These are phyloP conservation scores for Arthrocladium fulminans DNA, from an alignment of 2,329 filamentous ascomycete species.

Conservation along the genomic window DNA sequence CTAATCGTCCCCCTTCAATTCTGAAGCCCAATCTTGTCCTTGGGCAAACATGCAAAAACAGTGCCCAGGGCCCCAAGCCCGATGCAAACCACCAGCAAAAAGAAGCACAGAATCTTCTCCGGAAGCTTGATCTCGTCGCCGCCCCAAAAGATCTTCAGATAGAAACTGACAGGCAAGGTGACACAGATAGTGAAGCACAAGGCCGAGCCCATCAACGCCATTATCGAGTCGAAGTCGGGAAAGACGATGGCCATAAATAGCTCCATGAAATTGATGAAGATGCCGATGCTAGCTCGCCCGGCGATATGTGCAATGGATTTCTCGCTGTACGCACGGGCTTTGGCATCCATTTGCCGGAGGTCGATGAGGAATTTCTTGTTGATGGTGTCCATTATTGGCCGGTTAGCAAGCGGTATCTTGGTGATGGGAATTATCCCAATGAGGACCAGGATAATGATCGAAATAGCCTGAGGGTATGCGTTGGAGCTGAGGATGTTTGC, in stretches of 20 bases:
- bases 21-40: slow-evolving; percentile 53
- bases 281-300: slow-evolving; percentile 53
- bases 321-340: slow-evolving; percentile 23
- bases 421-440: slow-evolving; percentile 90
- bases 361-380: slow-evolving; percentile 74
- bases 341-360: slow-evolving; percentile 32
- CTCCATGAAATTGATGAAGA: slow-evolving; percentile 61
- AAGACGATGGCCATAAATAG: slow-evolving; percentile 64
- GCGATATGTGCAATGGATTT: slow-evolving; percentile 49
- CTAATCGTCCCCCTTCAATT: slow-evolving; percentile 1
- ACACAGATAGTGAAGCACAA: slow-evolving; percentile 92
- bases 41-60: slow-evolving; percentile 79
- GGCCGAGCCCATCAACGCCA: slow-evolving; percentile 81
- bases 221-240: slow-evolving; percentile 79
- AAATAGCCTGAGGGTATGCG: slow-evolving; percentile 60
- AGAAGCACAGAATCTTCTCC: slow-evolving; percentile 61
- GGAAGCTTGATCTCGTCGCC: slow-evolving; percentile 55
- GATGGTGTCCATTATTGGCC: slow-evolving; percentile 75
- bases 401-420: slow-evolving; percentile 78
- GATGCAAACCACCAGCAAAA: slow-evolving; percentile 60
- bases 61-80: slow-evolving; percentile 69
- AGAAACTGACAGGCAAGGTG: slow-evolving; percentile 79
- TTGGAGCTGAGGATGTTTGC: slow-evolving; percentile 68
- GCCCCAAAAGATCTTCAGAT: slow-evolving; percentile 76
- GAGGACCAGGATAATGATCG: slow-evolving; percentile 72